These are phyloP conservation scores for Wickerhamomyces bovis DNA, from an alignment of 805 yeast species.

Conservation along the genomic window DNA sequence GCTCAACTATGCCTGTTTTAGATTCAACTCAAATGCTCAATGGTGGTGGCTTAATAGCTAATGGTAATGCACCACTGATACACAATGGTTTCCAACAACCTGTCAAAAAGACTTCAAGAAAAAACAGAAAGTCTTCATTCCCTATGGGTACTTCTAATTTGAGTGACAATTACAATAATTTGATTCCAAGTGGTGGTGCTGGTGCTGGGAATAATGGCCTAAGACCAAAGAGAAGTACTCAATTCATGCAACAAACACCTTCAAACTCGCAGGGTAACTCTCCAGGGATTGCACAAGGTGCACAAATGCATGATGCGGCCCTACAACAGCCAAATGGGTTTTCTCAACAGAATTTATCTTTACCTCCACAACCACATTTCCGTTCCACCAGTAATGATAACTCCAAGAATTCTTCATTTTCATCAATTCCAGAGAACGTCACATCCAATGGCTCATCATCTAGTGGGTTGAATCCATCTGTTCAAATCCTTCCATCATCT, in stretches of 20 bases:
- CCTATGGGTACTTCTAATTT: conserved; percentile 15
- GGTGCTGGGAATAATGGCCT: not conserved
- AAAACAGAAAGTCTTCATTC: conserved; percentile 37
- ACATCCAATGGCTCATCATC: conserved; percentile 3
- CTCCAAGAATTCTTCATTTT: conserved; percentile 5
- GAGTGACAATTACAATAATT: conserved; percentile 7
- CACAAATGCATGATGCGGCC: not conserved
- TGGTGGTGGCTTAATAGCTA: conserved; percentile 9
- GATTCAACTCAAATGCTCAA: conserved; percentile 9
- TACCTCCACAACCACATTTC: conserved; percentile 4
- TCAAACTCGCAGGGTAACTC: not conserved
- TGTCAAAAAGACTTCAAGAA: conserved; percentile 35
- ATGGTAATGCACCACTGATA: conserved; percentile 2
- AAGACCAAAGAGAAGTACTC: not conserved
- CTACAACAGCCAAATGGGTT: not conserved
- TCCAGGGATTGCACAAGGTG: not conserved
- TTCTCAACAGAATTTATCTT: not conserved
- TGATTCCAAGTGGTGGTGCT: conserved; percentile 4
- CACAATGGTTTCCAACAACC: conserved; percentile 7
- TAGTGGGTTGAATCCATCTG: conserved; percentile 1
- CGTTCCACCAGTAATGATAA: conserved; percentile 1
- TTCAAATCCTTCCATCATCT: conserved; percentile 2
- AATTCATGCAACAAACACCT: not conserved
- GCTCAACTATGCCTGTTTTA: conserved; percentile 20
- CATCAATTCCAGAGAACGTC: conserved; percentile 1